Evolutionary conservation across 2,329 filamentous ascomycete species (phyloP), one percentile per base, ranked within the genome.

Genomic region (Mycogone perniciosa): DNA sequence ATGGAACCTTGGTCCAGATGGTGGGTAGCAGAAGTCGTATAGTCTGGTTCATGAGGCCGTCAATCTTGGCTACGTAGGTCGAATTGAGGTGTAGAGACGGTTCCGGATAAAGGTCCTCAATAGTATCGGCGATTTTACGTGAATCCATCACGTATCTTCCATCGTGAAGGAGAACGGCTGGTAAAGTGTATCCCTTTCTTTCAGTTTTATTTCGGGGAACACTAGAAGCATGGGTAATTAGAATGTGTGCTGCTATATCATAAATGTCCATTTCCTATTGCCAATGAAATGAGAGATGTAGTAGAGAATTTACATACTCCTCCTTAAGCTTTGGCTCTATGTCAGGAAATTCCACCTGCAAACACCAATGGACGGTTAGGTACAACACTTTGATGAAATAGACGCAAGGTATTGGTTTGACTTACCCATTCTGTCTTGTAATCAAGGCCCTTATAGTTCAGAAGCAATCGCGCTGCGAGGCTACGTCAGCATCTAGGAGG

Each of bases 401-500:
- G 13, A 35, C 10, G 13, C 20, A 8, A 31, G 6, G n/a, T 9
- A 2, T 26, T 2, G 4, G 1, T 11, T 1, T 39, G 4, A 39
- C 56, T 49, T 58, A 73, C 67, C 82, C 83, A 88, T 73, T 83
- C 72, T 0, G 84, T 88, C 61, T 76, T 75, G 69, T 88, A 89
- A 42, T 81, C 74, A 10, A 88, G 64, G 1, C 72, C 71, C 63
- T 89, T 89, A 69, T 76, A 86, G 67, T 88, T 88, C 41, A 89
- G 68, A 2, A 77, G 62, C 50, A 88, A 66, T 1, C 85, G 82
- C 41, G 80, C 84, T 87, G 47, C 6, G 29, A 29, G 1, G 31
- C 9, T 44, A 10, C 1, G n/a, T 5, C 26, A 41, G 10, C 3
- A 10, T 6, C 4, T 6, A 13, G 6, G 3, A 31, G 7, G 7